These are phyloP conservation scores for Aphanomyces euteiches DNA, from an alignment of 352 stramenopile genomes.

Conservation along the genomic window DNA sequence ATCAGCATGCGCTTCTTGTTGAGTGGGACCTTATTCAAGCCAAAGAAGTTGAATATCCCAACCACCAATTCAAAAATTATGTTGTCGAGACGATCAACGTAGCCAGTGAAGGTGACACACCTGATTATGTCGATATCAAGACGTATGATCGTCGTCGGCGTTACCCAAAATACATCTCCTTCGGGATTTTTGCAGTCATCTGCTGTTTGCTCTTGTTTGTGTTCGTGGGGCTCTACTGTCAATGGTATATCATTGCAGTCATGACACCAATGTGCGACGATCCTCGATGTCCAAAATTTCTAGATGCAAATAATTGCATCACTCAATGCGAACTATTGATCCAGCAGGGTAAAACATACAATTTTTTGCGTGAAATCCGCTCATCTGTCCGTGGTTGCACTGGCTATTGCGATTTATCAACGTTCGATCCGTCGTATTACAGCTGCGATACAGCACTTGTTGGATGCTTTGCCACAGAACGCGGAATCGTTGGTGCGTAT, in stretches of 20 bases:
- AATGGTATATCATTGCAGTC: slow-evolving; percentile 68
- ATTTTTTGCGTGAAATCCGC: slow-evolving; percentile 52
- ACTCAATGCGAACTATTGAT: slow-evolving; percentile 51
- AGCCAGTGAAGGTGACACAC: slow-evolving; percentile 46
- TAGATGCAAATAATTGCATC: slow-evolving; percentile 39
- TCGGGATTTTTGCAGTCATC: slow-evolving; percentile 46
- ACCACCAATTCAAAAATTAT: slow-evolving; percentile 52
- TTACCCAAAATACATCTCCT: slow-evolving; percentile 57
- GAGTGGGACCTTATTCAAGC: slow-evolving; percentile 60
- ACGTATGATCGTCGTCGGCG: slow-evolving; percentile 49
- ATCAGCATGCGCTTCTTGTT: slow-evolving; percentile 60
- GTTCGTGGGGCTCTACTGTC: slow-evolving; percentile 55
- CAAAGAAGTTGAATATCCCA: slow-evolving; percentile 47
- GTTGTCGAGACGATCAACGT: slow-evolving; percentile 62
- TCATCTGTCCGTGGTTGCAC: slow-evolving; percentile 34
- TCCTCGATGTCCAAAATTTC: slow-evolving; percentile 46
- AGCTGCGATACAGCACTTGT: slow-evolving; percentile 47
- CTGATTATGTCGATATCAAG: slow-evolving; percentile 59
- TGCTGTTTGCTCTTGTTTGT: slow-evolving; percentile 53
- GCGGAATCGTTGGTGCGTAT: slow-evolving; percentile 37
- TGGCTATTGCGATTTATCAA: slow-evolving; percentile 42
- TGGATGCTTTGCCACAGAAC: slow-evolving; percentile 50
- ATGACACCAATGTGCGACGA: slow-evolving; percentile 65
- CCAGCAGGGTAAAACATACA: slow-evolving; percentile 40
- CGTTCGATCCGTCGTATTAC: slow-evolving; percentile 52